These are phyloP conservation scores for Pezicula rhizophila DNA, from an alignment of 2,329 filamentous ascomycete species.

Conservation along the genomic window DNA sequence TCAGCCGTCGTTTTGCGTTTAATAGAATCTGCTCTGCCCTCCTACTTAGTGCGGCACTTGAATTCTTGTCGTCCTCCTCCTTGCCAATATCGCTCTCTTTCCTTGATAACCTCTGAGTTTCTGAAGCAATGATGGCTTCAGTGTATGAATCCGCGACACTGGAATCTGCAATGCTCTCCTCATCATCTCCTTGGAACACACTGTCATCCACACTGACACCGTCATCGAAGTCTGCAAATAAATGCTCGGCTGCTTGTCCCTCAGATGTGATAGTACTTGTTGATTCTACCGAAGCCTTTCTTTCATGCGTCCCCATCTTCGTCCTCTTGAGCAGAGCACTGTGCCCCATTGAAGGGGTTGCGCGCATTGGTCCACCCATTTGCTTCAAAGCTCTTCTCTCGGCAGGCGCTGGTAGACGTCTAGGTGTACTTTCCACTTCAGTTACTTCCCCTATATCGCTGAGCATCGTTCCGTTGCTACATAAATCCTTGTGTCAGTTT, in stretches of 20 bases:
- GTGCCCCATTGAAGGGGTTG: constrained; percentile 40
- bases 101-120: constrained; percentile 19
- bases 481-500: no score
- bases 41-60: constrained; percentile 70
- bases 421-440: constrained; percentile 43
- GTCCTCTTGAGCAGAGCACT: constrained; percentile 40
- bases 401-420: constrained; percentile 27
- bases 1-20: constrained; percentile 84
- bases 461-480: constrained; percentile 56
- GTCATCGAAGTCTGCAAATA: constrained; percentile 59
- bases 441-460: constrained; percentile 58
- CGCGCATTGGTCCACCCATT: constrained; percentile 27
- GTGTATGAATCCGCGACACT: constrained; percentile 35
- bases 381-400: constrained; percentile 24
- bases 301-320: constrained; percentile 39
- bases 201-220: constrained; percentile 56
- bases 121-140: constrained; percentile 24
- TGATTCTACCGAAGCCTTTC: constrained; percentile 52
- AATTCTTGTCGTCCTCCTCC: constrained; percentile 58
- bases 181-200: constrained; percentile 61
- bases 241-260: constrained; percentile 32
- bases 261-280: constrained; percentile 53
- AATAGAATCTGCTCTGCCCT: constrained; percentile 86
- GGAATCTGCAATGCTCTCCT: constrained; percentile 41
- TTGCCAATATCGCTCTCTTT: constrained; percentile 28